Evolutionary conservation across 495 filamentous ascomycete genomes (phyloP), one percentile per base, ranked within the genome.

Genomic region (Penicillium malachiteum): DNA sequence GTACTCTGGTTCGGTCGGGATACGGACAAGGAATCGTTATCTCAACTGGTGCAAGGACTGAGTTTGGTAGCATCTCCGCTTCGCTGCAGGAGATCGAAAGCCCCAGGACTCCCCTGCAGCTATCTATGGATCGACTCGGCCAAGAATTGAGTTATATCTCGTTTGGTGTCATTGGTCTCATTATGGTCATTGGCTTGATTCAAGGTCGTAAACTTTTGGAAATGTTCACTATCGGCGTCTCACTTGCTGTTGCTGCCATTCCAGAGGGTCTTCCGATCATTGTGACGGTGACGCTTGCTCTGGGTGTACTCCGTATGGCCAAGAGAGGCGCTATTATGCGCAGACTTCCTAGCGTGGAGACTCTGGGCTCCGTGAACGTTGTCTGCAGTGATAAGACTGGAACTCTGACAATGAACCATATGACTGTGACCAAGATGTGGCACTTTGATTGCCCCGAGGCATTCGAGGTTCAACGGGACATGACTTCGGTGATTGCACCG

Each of bases 371-470:
- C 41, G 94, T 99, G 32, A 97, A 97, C 69, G 94, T 99, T 44
- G 89, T 99, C 30, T 99, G 94, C 74, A 96, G 90, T 66, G 94
- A 99, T 74, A 99, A 99, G 75, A 99, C 94, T 16, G 89, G 93
- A 18, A 98, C 94, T 17, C 70, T 99, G 49, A 99, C 94, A 0
- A 89, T 89, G 71, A 99, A 97, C 66, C 95, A 97, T 65, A 97
- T 97, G 93, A 95, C 95, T 3, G 92, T 95, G 2, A 94, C 92
- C 14, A 95, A 96, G 63, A 85, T 97, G 75, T 99, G 94, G 94
- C 87, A 91, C 63, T 92, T 94, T 62, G 89, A 91, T 55, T 81
- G 83, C 18, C 68, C 76, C 1, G 77, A 78, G 14, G 85, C 91
- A 12, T 78, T 94, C 30, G 86, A 94, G 59, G 83, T 95, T 7